Conservation (phyloP, 2,329 filamentous ascomycete genomes). For the Paecilomyces niveus region DNA sequence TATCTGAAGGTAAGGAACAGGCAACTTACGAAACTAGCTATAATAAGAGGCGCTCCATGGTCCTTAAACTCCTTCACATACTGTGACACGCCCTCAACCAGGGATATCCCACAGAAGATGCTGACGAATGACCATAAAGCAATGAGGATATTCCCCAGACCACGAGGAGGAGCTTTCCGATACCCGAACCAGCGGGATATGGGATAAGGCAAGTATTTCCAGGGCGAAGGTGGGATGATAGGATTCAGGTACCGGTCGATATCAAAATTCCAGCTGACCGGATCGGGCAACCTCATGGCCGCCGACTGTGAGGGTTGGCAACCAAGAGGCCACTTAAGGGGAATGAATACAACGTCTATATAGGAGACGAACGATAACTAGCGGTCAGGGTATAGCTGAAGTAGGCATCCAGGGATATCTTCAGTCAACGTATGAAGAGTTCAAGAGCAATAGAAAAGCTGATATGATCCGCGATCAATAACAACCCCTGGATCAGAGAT, state of each 20-base stretch:
- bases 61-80: constrained; percentile 49
- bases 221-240: constrained; percentile 58
- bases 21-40: constrained; percentile 62
- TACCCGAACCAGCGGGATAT: constrained; percentile 64
- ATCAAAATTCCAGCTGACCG: constrained; percentile 52
- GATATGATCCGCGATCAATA: neutral
- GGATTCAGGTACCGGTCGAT: constrained; percentile 72
- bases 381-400: neutral
- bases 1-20: neutral
- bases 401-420: neutral
- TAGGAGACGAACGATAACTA: neutral
- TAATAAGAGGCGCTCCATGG: constrained; percentile 52
- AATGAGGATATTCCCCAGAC: constrained; percentile 52
- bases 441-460: neutral
- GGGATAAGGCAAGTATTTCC: constrained; percentile 56
- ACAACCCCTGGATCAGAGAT: neutral
- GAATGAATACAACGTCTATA: neutral
- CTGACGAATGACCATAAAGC: constrained; percentile 60
- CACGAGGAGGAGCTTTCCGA: constrained; percentile 33
- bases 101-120: constrained; percentile 53
- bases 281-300: constrained; percentile 11
- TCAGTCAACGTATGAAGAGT: neutral
- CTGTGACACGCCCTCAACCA: constrained; percentile 52
- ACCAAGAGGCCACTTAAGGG: neutral
- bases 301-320: neutral